Evolutionary conservation across 192 early-diverging fungal species (phyloP).

Genomic region (Rhizoclosmatium sp.): DNA sequence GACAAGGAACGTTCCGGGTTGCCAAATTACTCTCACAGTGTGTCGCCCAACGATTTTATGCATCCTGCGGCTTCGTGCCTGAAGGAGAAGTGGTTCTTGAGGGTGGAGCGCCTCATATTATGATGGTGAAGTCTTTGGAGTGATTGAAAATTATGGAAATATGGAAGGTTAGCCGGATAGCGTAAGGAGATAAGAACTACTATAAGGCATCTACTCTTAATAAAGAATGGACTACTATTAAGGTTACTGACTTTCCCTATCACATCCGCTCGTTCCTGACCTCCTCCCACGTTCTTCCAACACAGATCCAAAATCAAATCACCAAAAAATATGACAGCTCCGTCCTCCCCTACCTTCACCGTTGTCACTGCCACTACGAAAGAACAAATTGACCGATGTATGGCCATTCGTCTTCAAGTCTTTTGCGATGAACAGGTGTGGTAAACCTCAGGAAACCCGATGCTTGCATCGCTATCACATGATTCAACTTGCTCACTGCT

Average conservation of each 20-base stretch:
- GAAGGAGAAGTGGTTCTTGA: conserved; percentile 8
- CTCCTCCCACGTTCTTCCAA: no score
- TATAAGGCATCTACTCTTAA: no score
- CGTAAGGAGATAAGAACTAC: no score
- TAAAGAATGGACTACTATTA: no score
- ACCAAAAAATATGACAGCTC: background rate
- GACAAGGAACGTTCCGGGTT: background rate
- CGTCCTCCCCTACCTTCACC: background rate
- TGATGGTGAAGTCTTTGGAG: conserved; percentile 2
- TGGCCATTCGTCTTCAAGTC: conserved; percentile 9
- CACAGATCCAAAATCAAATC: background rate
- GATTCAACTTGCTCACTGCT: background rate
- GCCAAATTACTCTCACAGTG: conserved; percentile 5
- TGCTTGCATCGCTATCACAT: background rate
- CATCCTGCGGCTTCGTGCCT: background rate
- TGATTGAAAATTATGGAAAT: no score
- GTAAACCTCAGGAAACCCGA: background rate
- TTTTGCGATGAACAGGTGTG: conserved; percentile 28
- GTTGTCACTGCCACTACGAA: background rate
- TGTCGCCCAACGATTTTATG: conserved; percentile 5
- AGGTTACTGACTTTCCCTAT: no score
- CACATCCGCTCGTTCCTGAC: no score
- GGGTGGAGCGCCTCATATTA: conserved; percentile 7
- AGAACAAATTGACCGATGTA: conserved; percentile 9
- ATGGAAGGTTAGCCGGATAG: no score